Conservation (phyloP, 2,329 filamentous ascomycete species). For the Aplosporella prunicola region DNA sequence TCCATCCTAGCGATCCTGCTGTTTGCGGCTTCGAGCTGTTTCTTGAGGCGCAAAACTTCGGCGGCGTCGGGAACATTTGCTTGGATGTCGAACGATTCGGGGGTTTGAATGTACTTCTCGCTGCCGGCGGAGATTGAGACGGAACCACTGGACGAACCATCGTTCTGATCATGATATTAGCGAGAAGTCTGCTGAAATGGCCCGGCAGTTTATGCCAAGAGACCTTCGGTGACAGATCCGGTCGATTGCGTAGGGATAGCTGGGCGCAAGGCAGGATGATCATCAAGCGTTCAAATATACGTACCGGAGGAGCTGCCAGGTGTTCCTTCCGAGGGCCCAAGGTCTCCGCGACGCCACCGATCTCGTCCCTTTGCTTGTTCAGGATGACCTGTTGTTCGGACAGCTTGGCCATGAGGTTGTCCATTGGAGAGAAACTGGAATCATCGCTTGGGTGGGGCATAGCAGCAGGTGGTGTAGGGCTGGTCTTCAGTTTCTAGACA, state of each 20-base stretch:
- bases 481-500: slow-evolving; percentile 6
- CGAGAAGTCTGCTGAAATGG: slow-evolving; percentile 1
- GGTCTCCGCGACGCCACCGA: too few relatives aligned
- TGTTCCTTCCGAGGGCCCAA: too few relatives aligned
- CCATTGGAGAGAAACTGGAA: slow-evolving; percentile 35
- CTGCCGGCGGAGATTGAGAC: slow-evolving; percentile 54
- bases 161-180: slow-evolving; percentile 17
- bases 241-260: too few relatives aligned
- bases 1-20: slow-evolving; percentile 62
- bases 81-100: too few relatives aligned
- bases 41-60: slow-evolving; percentile 59
- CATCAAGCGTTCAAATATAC: too few relatives aligned
- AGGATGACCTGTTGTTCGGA: slow-evolving; percentile 47
- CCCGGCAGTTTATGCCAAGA: too few relatives aligned
- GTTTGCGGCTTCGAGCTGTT: slow-evolving; percentile 62
- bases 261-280: too few relatives aligned
- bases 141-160: slow-evolving; percentile 45
- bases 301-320: too few relatives aligned
- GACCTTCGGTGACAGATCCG: too few relatives aligned
- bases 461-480: slow-evolving; percentile 1
- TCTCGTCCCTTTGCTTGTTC: slow-evolving; percentile 4
- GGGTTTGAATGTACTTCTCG: slow-evolving; percentile 39
- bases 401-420: slow-evolving; percentile 63
- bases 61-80: slow-evolving; percentile 37
- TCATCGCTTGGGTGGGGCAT: too few relatives aligned